Conservation (phyloP, 2,329 filamentous ascomycete species). For the Colletotrichum lindemuthianum region DNA sequence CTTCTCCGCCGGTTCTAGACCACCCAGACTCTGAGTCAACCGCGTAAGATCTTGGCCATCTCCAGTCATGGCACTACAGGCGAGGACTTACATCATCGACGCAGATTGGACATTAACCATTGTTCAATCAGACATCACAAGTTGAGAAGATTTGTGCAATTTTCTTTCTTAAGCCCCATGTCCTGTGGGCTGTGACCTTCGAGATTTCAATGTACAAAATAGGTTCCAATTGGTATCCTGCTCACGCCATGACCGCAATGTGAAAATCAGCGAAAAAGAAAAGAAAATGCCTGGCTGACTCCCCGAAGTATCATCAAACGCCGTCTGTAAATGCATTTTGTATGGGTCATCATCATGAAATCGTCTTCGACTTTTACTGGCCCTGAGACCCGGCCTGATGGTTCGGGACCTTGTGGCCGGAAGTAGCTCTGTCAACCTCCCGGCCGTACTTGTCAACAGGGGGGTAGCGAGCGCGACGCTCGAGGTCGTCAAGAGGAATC, state of each 20-base stretch:
- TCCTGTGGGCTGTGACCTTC: neutral
- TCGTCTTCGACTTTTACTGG: constrained; percentile 44
- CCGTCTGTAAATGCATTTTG: constrained; percentile 28
- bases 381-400: constrained; percentile 57
- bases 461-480: constrained; percentile 79
- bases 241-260: constrained; percentile 22
- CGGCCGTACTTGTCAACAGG: constrained; percentile 66
- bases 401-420: constrained; percentile 43
- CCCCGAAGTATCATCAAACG: constrained; percentile 11
- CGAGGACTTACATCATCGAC: no score
- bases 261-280: constrained; percentile 16
- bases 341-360: constrained; percentile 25
- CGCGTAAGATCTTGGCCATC: no score
- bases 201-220: constrained; percentile 7
- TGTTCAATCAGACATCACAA: no score
- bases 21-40: no score
- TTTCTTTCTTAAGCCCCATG: neutral
- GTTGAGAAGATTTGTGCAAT: neutral
- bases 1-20: no score
- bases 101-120: no score
- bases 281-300: constrained; percentile 3
- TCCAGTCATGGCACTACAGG: no score
- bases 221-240: constrained; percentile 15
- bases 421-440: constrained; percentile 50
- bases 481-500: constrained; percentile 82